Percentiles rank a stretch among this genome's conserved stretches.
phyloP scores from a whole-genome alignment of 345 rosid species.

The Bruguiera parviflora region DNA sequence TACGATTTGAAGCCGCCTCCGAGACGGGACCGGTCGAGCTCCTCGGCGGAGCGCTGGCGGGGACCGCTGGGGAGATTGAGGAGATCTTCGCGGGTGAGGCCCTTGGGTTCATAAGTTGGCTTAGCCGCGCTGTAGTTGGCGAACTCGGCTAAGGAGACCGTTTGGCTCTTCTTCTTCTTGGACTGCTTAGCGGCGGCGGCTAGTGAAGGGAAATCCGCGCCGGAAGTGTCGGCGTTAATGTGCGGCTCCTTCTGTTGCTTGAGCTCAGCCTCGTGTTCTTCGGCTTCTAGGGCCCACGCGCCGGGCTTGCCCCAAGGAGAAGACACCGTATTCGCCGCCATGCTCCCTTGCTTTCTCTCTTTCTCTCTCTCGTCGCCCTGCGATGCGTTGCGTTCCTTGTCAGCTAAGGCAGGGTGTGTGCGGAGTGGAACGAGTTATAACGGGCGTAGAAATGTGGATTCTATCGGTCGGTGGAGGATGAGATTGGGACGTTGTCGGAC shows the following conservation, averaged over 20 bases:
- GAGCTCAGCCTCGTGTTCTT: constrained; percentile 74
- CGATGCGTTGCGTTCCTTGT: not conserved
- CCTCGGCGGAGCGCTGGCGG: constrained; percentile 78
- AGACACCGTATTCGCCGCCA: constrained; percentile 72
- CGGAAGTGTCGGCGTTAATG: constrained; percentile 14
- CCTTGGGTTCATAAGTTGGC: constrained; percentile 19
- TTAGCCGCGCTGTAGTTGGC: constrained; percentile 31
- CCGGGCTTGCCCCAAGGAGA: constrained; percentile 96
- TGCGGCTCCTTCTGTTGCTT: constrained; percentile 33
- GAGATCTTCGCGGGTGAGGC: constrained; percentile 58
- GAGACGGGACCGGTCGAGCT: constrained; percentile 69
- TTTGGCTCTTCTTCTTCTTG: constrained; percentile 71
- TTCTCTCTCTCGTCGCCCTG: not conserved
- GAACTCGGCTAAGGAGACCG: constrained; percentile 66
- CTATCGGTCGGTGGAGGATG: constrained; percentile 43
- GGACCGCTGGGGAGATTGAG: constrained; percentile 82
- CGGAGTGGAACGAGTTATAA: not conserved
- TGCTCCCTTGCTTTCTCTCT: constrained; percentile 15
- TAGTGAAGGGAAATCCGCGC: constrained; percentile 57
- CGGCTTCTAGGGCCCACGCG: constrained; percentile 91
- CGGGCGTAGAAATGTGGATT: not conserved
- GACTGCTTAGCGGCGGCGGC: constrained; percentile 61
- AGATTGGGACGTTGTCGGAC: not conserved
- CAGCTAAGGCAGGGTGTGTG: not conserved
- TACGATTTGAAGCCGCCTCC: constrained; percentile 75